Base-by-base conservation (phyloP, 352 stramenopile species). In the Phytopythium helicoides region DNA sequence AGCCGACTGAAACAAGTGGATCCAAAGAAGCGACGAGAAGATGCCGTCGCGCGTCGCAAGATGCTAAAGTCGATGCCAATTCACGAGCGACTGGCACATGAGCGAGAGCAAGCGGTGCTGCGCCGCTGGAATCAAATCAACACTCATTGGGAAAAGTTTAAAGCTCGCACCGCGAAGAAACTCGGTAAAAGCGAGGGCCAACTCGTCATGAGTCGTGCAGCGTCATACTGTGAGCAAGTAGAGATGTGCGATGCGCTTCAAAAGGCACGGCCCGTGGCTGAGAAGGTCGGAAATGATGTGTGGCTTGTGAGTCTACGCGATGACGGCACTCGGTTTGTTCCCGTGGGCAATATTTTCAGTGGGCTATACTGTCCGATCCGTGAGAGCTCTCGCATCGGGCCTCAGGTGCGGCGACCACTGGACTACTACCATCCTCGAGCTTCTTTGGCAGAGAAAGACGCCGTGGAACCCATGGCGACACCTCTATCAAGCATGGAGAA, bases 321-420 rank as follows among this genome's bases (percentile, higher is more conserved):
- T 38, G 79, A 95, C 41, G 86, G 87, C 21, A 95, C 87, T 26
- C 87, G 89, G 26, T 94, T 75, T 31, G 89, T 97, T 15, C 83
- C 74, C 5, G 87, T 98, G 25, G 92, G 92, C 3, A 97, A 97
- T 51, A 95, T 97, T 54, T 98, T 98, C 58, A 96, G 77, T 36
- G 92, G 91, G 0, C 68, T 98, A 14, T 97, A 83, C 57, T 97
- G 85, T 56, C 86, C 85, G 9, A 91, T 96, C 36, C 70, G 83
- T 15, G 81, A 94, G 48, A 86, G 72, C 50, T 76, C 71, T 22
- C 68, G 62, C 25, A 46, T 87, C 11, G 77, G 78, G 16, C 81
- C 78, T 1, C 63, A 70, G 14, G 58, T 89, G 16, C 72, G 70
- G 31, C 74, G 81, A 1, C 83, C 83, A 12, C 57, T 93, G n/a